Conservation (phyloP, 805 yeast species). For the Starmera amethionina region DNA sequence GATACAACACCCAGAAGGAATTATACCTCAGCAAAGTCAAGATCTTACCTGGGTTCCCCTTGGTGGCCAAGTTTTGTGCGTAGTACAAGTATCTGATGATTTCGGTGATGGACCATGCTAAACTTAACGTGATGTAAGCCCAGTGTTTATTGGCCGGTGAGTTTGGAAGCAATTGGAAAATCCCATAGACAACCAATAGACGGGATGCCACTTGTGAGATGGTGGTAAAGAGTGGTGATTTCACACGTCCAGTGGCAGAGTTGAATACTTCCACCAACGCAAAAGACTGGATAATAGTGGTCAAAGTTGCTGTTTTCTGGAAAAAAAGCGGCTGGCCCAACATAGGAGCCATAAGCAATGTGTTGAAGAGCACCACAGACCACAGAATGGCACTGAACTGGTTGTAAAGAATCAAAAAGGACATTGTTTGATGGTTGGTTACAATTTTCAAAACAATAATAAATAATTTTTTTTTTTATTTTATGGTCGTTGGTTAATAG, state of each 20-base stretch:
- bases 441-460: too few species aligned
- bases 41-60: conserved; percentile 42
- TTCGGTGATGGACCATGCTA: conserved; percentile 95
- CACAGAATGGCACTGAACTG: conserved; percentile 43
- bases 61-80: conserved; percentile 49
- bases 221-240: conserved; percentile 79
- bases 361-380: conserved; percentile 38
- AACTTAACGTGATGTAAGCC: conserved; percentile 56
- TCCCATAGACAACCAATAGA: conserved; percentile 71
- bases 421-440: background rate
- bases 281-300: conserved; percentile 62
- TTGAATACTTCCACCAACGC: conserved; percentile 80
- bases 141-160: conserved; percentile 52
- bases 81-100: conserved; percentile 83
- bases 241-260: conserved; percentile 69
- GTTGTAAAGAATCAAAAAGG: conserved; percentile 36
- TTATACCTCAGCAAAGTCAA: conserved; percentile 75
- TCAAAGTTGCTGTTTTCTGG: conserved; percentile 43
- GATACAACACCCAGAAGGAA: conserved; percentile 74
- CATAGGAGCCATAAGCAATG: conserved; percentile 27
- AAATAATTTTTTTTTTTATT: too few species aligned
- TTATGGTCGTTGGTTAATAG: too few species aligned
- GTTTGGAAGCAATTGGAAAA: conserved; percentile 64
- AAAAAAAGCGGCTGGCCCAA: conserved; percentile 62
- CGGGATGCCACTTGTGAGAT: conserved; percentile 83